phyloP scores from a whole-genome alignment of 345 rosid species.

The Salix suchowensis region DNA sequence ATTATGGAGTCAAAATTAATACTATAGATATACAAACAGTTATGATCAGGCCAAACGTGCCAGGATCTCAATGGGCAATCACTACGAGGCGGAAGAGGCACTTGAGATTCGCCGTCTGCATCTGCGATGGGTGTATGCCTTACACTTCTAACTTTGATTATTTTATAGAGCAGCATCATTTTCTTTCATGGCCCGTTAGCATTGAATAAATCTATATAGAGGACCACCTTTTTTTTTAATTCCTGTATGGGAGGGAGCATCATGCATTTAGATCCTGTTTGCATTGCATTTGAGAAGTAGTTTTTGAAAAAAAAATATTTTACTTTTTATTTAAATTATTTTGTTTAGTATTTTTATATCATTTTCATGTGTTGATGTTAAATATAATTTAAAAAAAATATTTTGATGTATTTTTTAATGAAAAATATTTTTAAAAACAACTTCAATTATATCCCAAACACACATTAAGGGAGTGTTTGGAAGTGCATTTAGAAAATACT shows the following conservation, averaged over 20 bases:
- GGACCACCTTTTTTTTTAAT: not conserved
- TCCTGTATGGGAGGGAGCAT: not conserved
- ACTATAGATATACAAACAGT: not conserved
- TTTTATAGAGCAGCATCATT: not conserved
- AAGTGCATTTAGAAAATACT: accelerated
- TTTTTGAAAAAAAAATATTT: too few species aligned
- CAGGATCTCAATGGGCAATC: not conserved
- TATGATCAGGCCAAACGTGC: not conserved
- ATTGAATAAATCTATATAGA: not conserved
- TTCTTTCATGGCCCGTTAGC: not conserved
- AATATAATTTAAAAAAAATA: too few species aligned
- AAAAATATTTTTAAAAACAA: too few species aligned
- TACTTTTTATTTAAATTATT: too few species aligned
- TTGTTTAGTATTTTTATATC: too few species aligned
- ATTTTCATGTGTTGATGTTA: too few species aligned
- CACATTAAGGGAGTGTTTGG: too few species aligned
- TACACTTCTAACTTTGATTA: not conserved
- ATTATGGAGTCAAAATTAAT: too few species aligned
- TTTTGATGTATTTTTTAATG: too few species aligned
- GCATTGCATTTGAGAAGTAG: too few species aligned
- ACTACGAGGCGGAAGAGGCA: not conserved
- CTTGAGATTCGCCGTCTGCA: not conserved
- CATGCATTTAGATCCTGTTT: too few species aligned
- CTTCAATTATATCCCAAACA: too few species aligned
- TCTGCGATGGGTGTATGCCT: not conserved